A percentile compares a stretch with the other conserved stretches of the same genome.
Evolutionary conservation across 257 asterid species (phyloP).

Genomic region (Salvia splendens): DNA sequence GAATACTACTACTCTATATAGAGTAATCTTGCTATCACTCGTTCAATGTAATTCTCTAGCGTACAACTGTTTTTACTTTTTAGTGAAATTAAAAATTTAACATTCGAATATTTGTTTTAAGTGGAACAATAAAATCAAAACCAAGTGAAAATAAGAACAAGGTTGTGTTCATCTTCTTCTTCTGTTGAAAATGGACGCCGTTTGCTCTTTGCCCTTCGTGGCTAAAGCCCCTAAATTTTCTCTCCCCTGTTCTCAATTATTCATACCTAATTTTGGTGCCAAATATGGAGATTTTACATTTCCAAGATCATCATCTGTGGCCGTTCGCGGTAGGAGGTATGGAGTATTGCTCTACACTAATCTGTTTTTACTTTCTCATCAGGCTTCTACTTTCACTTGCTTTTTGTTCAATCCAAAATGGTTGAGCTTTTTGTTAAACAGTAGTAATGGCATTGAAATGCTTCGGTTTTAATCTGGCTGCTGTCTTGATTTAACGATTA

Average conservation of each 20-base stretch:
- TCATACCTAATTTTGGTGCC: conserved; percentile 33
- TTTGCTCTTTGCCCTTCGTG: conserved; percentile 27
- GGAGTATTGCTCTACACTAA: neutral
- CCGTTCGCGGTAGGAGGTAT: conserved; percentile 6
- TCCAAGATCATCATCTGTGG: conserved; percentile 39
- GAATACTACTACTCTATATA: no score
- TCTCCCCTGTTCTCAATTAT: conserved; percentile 24
- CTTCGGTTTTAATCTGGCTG: neutral
- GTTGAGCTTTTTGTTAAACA: neutral
- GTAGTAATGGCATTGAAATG: neutral
- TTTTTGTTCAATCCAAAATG: neutral
- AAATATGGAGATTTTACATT: conserved; percentile 22
- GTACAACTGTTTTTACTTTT: no score
- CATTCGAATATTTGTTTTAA: no score
- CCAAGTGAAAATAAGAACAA: neutral
- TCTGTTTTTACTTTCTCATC: conserved; percentile 6
- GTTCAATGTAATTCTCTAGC: no score
- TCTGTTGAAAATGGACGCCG: conserved; percentile 37
- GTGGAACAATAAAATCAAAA: no score
- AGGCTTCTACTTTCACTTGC: conserved; percentile 3
- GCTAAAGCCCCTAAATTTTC: conserved; percentile 29
- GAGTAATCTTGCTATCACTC: no score
- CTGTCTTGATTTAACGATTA: neutral
- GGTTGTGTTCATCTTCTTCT: neutral
- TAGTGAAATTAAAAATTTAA: no score